These are phyloP conservation scores for Fusarium sp. DNA, from an alignment of 2,329 filamentous ascomycete genomes.

Conservation along the genomic window DNA sequence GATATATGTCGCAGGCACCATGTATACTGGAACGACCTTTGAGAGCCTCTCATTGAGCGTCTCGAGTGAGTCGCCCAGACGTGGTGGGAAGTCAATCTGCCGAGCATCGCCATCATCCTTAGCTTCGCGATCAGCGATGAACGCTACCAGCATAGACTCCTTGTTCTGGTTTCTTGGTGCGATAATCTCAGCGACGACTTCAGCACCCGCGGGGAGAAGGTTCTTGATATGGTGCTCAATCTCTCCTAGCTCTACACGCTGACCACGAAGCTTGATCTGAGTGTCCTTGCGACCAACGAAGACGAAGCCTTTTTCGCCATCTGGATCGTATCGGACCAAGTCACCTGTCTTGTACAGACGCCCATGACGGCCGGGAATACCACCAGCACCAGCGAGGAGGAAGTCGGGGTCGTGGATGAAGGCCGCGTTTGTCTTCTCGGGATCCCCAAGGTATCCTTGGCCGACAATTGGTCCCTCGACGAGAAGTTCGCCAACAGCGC, in stretches of 20 bases:
- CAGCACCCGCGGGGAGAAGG: conserved; percentile 50
- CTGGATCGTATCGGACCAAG: conserved; percentile 61
- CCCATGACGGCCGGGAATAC: conserved; percentile 50
- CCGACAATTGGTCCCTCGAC: conserved; percentile 69
- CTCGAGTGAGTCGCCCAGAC: conserved; percentile 28
- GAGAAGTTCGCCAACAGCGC: conserved; percentile 62
- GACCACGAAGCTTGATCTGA: conserved; percentile 75
- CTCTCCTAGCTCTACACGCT: conserved; percentile 68
- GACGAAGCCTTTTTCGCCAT: conserved; percentile 63
- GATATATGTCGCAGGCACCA: conserved; percentile 37
- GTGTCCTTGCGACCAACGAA: conserved; percentile 72
- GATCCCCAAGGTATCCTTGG: conserved; percentile 68
- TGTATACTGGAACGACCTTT: conserved; percentile 36
- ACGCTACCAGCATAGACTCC: conserved; percentile 41
- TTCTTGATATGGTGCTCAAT: conserved; percentile 60
- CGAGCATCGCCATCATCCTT: conserved; percentile 22
- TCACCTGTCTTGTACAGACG: conserved; percentile 70
- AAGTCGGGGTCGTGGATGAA: conserved; percentile 67
- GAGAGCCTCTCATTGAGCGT: conserved; percentile 32
- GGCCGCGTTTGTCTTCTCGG: conserved; percentile 63
- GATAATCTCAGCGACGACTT: conserved; percentile 60
- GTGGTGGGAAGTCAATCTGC: conserved; percentile 33
- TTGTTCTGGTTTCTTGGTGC: conserved; percentile 49
- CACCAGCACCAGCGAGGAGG: conserved; percentile 53
- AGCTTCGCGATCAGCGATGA: conserved; percentile 36